phyloP scores from a whole-genome alignment of 768 basidiomycete species.

The Filobasidium floriforme region DNA sequence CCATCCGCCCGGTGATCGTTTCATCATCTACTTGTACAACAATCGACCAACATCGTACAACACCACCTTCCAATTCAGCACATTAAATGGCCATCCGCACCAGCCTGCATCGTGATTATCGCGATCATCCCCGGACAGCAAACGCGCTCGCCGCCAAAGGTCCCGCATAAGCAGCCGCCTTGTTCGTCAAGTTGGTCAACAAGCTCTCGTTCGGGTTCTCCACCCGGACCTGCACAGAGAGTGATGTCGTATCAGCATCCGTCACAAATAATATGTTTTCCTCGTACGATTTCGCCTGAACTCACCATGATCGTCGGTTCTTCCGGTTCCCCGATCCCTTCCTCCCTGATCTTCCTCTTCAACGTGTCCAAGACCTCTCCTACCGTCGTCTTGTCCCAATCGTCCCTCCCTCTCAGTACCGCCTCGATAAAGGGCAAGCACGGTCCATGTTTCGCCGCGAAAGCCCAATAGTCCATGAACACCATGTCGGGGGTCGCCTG shows the following conservation, averaged over 20 bases:
- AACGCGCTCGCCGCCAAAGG: neutral
- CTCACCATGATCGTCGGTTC: conserved; percentile 45
- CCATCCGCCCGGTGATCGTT: no score
- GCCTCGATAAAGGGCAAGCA: conserved; percentile 85
- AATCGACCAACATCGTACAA: no score
- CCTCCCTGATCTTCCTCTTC: conserved; percentile 85
- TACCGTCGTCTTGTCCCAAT: conserved; percentile 78
- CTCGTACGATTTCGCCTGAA: neutral
- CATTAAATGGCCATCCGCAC: no score
- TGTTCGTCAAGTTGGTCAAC: conserved; percentile 15
- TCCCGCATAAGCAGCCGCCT: conserved; percentile 14
- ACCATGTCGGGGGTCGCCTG: conserved; percentile 81
- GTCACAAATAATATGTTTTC: neutral
- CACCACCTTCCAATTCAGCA: no score
- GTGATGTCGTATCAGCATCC: no score
- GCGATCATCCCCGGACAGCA: neutral
- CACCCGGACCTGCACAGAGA: conserved; percentile 12
- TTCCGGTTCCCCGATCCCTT: conserved; percentile 47
- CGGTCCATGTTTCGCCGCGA: conserved; percentile 88
- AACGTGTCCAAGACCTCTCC: conserved; percentile 90
- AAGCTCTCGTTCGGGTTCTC: conserved; percentile 16
- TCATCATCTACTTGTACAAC: no score
- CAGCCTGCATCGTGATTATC: no score
- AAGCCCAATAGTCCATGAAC: conserved; percentile 85
- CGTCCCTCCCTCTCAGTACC: conserved; percentile 77